These are phyloP conservation scores for Hypomyces rosellus DNA, from an alignment of 2,329 filamentous ascomycete genomes.

Conservation along the genomic window DNA sequence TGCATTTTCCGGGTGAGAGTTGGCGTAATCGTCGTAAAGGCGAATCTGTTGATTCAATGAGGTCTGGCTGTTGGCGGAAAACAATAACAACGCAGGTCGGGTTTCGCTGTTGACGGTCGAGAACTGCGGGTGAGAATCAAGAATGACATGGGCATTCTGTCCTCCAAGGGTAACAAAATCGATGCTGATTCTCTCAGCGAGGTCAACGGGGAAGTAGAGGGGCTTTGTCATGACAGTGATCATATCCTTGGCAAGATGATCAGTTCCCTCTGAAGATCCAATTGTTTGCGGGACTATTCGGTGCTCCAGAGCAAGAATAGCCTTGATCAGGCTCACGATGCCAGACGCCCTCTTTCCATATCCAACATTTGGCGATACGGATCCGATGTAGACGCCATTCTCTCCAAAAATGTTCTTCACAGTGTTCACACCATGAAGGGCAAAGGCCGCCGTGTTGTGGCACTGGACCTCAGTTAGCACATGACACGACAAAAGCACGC, in stretches of 20 bases:
- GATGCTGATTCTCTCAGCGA: conserved; percentile 5
- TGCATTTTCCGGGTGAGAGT: neutral
- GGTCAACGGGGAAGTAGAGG: neutral
- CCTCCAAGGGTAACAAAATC: neutral
- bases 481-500: no score
- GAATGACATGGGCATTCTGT: neutral
- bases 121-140: neutral
- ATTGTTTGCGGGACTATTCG: neutral
- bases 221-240: neutral
- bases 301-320: conserved; percentile 11
- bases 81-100: conserved; percentile 3
- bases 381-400: conserved; percentile 21
- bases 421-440: conserved; percentile 31
- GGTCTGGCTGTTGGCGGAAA: conserved; percentile 4
- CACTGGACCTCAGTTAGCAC: conserved; percentile 22
- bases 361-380: conserved; percentile 22
- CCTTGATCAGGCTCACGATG: conserved; percentile 21
- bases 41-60: conserved; percentile 7
- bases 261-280: neutral
- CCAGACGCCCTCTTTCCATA: conserved; percentile 18
- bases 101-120: neutral
- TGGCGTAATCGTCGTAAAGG: neutral
- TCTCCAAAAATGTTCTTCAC: conserved; percentile 26
- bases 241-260: neutral
- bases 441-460: conserved; percentile 39